phyloP scores from a whole-genome alignment of 1,139 yeast genomes.

The Taphrina communis region DNA sequence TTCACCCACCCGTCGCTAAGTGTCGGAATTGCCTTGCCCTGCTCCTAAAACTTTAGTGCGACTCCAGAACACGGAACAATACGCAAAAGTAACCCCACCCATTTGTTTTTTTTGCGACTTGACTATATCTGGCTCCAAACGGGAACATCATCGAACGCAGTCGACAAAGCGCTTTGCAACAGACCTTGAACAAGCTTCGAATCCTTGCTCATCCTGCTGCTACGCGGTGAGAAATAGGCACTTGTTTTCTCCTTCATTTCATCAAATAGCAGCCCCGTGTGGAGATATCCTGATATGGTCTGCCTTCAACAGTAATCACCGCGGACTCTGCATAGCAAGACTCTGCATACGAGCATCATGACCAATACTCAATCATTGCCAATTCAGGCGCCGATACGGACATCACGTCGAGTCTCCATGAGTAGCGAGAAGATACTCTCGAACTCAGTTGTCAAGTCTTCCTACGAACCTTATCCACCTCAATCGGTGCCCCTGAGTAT shows the following conservation, averaged over 20 bases:
- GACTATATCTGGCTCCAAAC: background rate
- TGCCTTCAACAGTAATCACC: background rate
- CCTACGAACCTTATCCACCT: conserved; percentile 27
- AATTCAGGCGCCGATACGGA: conserved; percentile 16
- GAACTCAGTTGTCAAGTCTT: conserved; percentile 12
- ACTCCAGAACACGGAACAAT: conserved; percentile 1
- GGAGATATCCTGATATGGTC: background rate
- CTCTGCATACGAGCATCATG: background rate
- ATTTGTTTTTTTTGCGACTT: background rate
- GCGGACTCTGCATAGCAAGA: background rate
- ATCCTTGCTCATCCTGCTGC: background rate
- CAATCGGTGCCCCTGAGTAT: conserved; percentile 21
- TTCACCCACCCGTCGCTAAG: background rate
- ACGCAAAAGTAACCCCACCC: background rate
- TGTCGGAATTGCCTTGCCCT: conserved; percentile 9
- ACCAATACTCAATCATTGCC: conserved; percentile 24
- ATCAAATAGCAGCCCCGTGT: background rate
- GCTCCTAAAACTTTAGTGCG: conserved; percentile 17
- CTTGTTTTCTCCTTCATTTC: background rate
- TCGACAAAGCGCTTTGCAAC: background rate
- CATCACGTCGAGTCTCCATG: conserved; percentile 25
- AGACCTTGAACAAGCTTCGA: background rate
- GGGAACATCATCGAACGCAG: background rate
- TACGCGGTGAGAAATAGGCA: background rate
- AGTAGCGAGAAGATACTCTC: conserved; percentile 26